These are phyloP conservation scores for Begonia peltatifolia DNA, from an alignment of 306 rosid genomes.

Conservation along the genomic window DNA sequence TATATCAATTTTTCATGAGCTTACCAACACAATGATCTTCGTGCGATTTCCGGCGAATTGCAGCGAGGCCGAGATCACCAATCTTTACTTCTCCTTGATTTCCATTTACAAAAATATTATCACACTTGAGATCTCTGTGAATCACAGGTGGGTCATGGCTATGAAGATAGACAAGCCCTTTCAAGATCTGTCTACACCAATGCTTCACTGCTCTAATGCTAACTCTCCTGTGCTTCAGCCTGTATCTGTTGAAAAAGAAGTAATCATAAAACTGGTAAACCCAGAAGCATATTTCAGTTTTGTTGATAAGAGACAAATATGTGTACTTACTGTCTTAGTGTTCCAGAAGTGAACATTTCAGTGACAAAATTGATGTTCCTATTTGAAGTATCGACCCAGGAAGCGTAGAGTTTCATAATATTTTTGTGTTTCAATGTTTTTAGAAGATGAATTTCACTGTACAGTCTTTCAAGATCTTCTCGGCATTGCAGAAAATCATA, in stretches of 20 bases:
- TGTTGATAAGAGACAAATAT: constrained; percentile 4
- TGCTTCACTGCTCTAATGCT: constrained; percentile 79
- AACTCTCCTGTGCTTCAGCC: constrained; percentile 72
- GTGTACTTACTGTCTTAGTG: constrained; percentile 72
- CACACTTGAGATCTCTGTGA: constrained; percentile 97
- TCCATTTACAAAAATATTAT: constrained; percentile 86
- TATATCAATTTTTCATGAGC: neutral
- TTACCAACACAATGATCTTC: constrained; percentile 91
- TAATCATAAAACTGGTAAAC: neutral
- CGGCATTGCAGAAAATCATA: constrained; percentile 82
- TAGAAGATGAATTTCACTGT: constrained; percentile 87
- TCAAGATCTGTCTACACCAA: constrained; percentile 95
- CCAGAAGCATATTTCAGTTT: constrained; percentile 11
- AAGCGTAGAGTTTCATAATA: constrained; percentile 82
- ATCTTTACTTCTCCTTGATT: constrained; percentile 91
- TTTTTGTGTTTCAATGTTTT: constrained; percentile 75
- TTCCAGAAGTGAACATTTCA: constrained; percentile 94
- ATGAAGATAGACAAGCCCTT: constrained; percentile 80
- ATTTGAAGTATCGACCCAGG: constrained; percentile 88
- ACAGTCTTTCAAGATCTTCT: constrained; percentile 89
- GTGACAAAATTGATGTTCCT: constrained; percentile 90
- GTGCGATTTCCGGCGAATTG: constrained; percentile 73
- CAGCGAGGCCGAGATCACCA: constrained; percentile 94
- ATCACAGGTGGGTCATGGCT: constrained; percentile 89
- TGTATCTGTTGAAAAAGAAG: constrained; percentile 35